These are phyloP conservation scores for Apiotrichum laibachii DNA, from an alignment of 1,284 basidiomycete genomes.

Conservation along the genomic window DNA sequence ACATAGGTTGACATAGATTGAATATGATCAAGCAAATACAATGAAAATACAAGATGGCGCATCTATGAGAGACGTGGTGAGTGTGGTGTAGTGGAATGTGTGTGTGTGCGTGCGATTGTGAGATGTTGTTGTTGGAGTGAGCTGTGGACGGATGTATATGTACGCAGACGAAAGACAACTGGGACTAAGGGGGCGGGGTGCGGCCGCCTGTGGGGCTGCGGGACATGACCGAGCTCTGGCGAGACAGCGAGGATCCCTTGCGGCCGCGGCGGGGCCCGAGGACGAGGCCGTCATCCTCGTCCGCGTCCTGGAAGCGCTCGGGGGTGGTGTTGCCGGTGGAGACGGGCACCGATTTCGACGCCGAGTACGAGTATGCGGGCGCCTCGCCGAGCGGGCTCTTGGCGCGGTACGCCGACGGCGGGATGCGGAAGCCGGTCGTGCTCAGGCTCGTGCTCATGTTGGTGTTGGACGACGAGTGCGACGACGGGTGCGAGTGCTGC, in stretches of 20 bases:
- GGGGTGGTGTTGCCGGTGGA: background rate
- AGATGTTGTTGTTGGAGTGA: too few relatives aligned
- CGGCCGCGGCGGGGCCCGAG: background rate
- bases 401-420: conserved; percentile 15
- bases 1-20: too few relatives aligned
- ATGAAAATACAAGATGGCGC: background rate
- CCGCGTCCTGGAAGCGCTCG: conserved; percentile 13
- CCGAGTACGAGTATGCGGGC: background rate
- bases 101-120: too few relatives aligned
- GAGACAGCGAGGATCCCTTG: conserved; percentile 1
- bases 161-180: too few relatives aligned
- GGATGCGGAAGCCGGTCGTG: background rate
- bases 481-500: background rate
- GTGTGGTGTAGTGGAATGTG: too few relatives aligned
- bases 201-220: background rate
- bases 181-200: background rate
- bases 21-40: background rate
- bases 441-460: too few relatives aligned
- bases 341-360: too few relatives aligned
- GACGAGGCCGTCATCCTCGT: conserved; percentile 12
- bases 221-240: background rate
- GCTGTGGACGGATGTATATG: too few relatives aligned
- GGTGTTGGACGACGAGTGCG: too few relatives aligned
- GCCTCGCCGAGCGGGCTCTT: conserved; percentile 7
- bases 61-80: too few relatives aligned